Conservation (phyloP, 306 rosid species). For the Prunus armeniaca region DNA sequence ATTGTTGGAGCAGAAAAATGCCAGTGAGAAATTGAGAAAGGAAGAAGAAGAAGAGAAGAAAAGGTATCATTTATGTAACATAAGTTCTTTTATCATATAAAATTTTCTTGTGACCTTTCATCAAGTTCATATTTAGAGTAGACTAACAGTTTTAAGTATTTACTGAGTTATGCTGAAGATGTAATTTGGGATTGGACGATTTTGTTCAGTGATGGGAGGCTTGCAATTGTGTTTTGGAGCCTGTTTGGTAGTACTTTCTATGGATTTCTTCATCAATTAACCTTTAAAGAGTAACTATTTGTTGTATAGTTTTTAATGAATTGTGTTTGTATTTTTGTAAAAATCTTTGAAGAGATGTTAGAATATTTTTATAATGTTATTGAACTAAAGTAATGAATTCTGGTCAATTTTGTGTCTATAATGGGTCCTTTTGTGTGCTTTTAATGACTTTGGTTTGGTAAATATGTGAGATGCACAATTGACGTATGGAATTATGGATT, state of each 20-base stretch:
- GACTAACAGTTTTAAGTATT: neutral
- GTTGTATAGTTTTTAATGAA: no score
- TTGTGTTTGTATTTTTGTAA: neutral
- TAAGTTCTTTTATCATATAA: constrained; percentile 1
- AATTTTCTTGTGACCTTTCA: neutral
- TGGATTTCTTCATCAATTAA: neutral
- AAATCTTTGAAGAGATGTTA: neutral
- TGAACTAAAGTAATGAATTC: neutral
- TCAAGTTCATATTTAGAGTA: neutral
- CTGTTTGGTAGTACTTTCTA: neutral
- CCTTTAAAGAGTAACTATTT: neutral
- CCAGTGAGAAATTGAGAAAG: constrained; percentile 69
- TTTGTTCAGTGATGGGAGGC: neutral
- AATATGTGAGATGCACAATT: neutral
- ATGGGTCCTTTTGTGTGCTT: neutral
- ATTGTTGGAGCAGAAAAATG: constrained; percentile 66
- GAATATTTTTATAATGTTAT: neutral
- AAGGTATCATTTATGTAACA: constrained; percentile 55
- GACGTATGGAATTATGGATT: neutral
- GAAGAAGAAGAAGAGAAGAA: constrained; percentile 90
- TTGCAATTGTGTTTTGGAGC: neutral
- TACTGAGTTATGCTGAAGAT: neutral
- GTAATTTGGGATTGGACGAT: neutral
- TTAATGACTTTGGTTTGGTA: neutral
- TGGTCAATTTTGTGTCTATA: neutral